Base-by-base conservation (phyloP, 352 stramenopile genomes). In the Phytophthora parvispora region DNA sequence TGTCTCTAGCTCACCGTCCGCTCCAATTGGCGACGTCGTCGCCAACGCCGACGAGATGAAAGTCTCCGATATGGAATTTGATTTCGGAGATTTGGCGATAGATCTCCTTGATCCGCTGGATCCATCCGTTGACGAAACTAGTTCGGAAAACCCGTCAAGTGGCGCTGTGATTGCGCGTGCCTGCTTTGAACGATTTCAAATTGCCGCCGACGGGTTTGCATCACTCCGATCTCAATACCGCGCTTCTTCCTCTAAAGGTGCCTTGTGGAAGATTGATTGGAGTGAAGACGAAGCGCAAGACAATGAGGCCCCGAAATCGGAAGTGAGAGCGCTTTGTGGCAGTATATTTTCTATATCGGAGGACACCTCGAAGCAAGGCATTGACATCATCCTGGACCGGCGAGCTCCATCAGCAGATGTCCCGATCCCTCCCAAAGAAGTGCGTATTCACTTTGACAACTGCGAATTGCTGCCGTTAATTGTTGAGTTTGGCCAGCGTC, bases 381-480 rank as follows among this genome's bases (percentile, higher is more conserved):
- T 86, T 54, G 78, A 92, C 25, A 62, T 92, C 3, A 74, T 75
- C 12, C 69, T 92, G 24, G 80, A 90, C 62, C 73, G 78, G 24
- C 70, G 81, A 50, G 38, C 60, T 48, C 53, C 54, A 40, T 60
- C 40, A 9, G 31, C 64, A 16, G 69, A 55, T 25, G 28, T 45
- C 2, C 3, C 63, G 3, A 28, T 38, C 38, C 16, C 50, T 9
- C 73, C 78, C 2, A 72, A 78, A 22, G 84, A 92, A 58, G 60
- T 89, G 27, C 82, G 79, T 6, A 72, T 94, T 18, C 82, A 94
- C 38, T 66, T 92, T 13, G 82, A 92, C 42, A 81, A 72, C 4
- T 91, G 82, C 28, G 83, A 87, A 13, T 42, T 92, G 5, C 72
- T 81, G 13, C 86, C 84, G 12, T 61, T 77, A 8, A 80, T 90